Evolutionary conservation across 139 green algal genomes (phyloP).

Genomic region (Haematococcus sp.): DNA sequence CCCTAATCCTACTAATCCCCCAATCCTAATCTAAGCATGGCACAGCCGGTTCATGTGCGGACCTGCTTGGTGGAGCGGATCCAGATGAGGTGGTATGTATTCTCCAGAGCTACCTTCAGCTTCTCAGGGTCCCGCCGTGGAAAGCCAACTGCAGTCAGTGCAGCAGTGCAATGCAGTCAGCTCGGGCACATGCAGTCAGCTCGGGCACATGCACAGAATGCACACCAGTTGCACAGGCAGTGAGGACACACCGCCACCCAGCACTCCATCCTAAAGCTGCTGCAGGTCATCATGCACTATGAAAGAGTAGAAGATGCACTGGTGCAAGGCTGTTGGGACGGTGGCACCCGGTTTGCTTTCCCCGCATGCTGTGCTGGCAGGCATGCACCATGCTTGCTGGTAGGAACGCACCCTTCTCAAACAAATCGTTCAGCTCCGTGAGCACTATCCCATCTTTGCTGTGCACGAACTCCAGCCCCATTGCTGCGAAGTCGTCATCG

Average conservation of each 20-base stretch:
- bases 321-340: no score
- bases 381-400: not conserved
- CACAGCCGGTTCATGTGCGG: no score
- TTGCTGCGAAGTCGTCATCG: slow-evolving; percentile 58
- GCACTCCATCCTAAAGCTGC: no score
- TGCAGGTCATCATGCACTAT: no score
- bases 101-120: slow-evolving; percentile 65
- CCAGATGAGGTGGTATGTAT: slow-evolving; percentile 76
- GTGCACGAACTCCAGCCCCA: slow-evolving; percentile 77
- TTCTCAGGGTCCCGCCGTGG: slow-evolving; percentile 65
- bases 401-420: slow-evolving; percentile 60
- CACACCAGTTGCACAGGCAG: no score
- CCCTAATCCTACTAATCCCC: no score
- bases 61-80: slow-evolving; percentile 56
- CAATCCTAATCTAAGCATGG: no score
- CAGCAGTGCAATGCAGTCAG: not conserved
- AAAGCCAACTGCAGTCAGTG: slow-evolving; percentile 70
- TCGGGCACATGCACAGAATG: not conserved
- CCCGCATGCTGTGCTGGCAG: not conserved
- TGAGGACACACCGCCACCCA: no score
- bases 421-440: slow-evolving; percentile 83
- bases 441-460: slow-evolving; percentile 57
- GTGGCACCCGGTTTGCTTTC: not conserved
- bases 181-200: slow-evolving; percentile 1
- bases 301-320: not conserved